Evolutionary conservation across 176 grass and related monocot species (phyloP), one percentile per base, ranked within the genome.

Genomic region (Areca catechu): DNA sequence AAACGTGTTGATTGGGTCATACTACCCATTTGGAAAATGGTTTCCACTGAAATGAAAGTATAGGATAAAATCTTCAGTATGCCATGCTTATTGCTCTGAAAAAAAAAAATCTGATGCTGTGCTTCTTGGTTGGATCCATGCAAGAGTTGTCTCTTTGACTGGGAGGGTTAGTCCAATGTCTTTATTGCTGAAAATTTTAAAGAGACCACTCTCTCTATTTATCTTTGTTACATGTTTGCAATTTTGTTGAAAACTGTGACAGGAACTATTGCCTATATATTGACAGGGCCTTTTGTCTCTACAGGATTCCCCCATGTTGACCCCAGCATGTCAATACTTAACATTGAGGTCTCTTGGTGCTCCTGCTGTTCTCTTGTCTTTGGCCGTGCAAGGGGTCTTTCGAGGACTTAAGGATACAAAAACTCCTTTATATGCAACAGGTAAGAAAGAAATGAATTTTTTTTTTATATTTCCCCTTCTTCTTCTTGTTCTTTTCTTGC

Each of bases 321-420:
- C 60, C 30, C 70, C 83, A 62, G 86, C 92, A 48, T 71, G 53
- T 16, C 63, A 82, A 16, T 96, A 90, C 79, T 73, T 96, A 70
- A 87, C 80, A 19, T 68, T 96, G 68, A 81, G 92, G 79, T 79
- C 92, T 22, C 68, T 96, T 24, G 92, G 92, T 77, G 86, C 92
- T 59, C 92, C 86, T 54, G 92, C 86, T 60, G 82, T 88, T 72
- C 83, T 90, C 53, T 24, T 96, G 63, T 84, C 79, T 74, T 74
- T 96, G 34, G 92, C 92, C 5, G 73, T 88, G 65, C 92, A 96
- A 75, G 92, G 92, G 53, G 74, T 90, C 53, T 96, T 90, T 58
- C 79, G 92, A 70, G 92, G 92, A 70, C 85, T 96, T 58, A 90
- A 90, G 77, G 92, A 96, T 68, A 96, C 92, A 19, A 77, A 85